Conservation (phyloP, 495 filamentous ascomycete genomes). For the Neurospora sp. region DNA sequence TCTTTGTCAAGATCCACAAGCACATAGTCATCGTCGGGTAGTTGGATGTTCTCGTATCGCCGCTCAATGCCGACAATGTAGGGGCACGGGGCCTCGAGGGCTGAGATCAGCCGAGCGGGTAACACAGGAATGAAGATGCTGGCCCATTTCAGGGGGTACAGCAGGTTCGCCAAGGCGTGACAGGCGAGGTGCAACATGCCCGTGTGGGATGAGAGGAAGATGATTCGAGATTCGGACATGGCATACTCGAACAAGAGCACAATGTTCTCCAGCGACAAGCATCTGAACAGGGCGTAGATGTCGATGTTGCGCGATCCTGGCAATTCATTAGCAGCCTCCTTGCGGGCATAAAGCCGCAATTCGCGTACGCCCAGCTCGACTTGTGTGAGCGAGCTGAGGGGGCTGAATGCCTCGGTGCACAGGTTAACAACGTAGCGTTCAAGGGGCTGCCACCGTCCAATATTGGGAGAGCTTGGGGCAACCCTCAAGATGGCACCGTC, state of each 20-base stretch:
- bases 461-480: constrained; percentile 75
- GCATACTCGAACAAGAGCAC: constrained; percentile 89
- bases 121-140: constrained; percentile 90
- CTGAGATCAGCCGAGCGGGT: constrained; percentile 76
- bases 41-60: constrained; percentile 81
- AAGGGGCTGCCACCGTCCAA: constrained; percentile 93
- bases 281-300: constrained; percentile 85
- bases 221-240: constrained; percentile 88
- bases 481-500: constrained; percentile 76
- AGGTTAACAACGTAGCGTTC: constrained; percentile 97
- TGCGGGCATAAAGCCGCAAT: constrained; percentile 80
- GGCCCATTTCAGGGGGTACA: constrained; percentile 87
- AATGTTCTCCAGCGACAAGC: constrained; percentile 80
- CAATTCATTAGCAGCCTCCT: constrained; percentile 88
- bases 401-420: constrained; percentile 88
- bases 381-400: constrained; percentile 86
- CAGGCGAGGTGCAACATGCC: constrained; percentile 92
- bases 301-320: constrained; percentile 88
- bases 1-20: constrained; percentile 89
- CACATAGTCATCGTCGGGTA: constrained; percentile 95
- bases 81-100: constrained; percentile 88
- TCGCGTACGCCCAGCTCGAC: constrained; percentile 88
- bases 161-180: constrained; percentile 66
- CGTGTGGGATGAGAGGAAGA: constrained; percentile 89
- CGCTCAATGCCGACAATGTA: constrained; percentile 95